Evolutionary conservation across 148 eudicot genomes (phyloP), one percentile per base, ranked within the genome.

Genomic region (Nyssa sinensis): DNA sequence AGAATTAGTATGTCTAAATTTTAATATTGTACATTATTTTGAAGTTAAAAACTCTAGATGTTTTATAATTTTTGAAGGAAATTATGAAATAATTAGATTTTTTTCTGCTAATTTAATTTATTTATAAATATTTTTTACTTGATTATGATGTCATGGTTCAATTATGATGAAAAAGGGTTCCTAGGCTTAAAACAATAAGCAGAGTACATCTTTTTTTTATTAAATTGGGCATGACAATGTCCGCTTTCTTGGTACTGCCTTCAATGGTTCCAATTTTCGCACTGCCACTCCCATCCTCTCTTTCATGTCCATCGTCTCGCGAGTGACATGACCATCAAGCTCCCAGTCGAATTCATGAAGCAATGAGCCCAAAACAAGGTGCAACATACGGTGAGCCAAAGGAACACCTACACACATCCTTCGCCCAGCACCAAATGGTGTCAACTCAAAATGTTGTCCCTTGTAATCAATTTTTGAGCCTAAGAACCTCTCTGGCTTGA

Each of bases 281-380:
- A 72, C 73, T 1, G 80, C 77, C 33, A 79, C 79, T 33, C 80
- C 82, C 62, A 83, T 55, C 60, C 68, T 65, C 30, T 79, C 86
- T 5, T 7, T 51, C 75, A 79, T 76, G 67, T 76, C 75, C 77
- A 83, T 65, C 1, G 64, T 75, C 34, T 34, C 66, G 0, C 78
- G 71, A 28, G 12, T 47, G 5, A 55, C 1, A 35, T 6, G 55
- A 69, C 70, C 19, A 23, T 66, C 74, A 62, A 75, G 64, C 67
- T 74, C 77, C 77, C 77, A 79, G 28, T 79, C 74, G 49, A 79
- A 79, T 25, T 73, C 74, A 21, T 78, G 81, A 17, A 73, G 53
- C 70, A 79, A 41, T 1, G 81, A 60, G n/a, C 74, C 81, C 70
- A 74, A 17, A 30, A 68, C 62, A 19, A 67, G 66, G 17, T 73